These are phyloP conservation scores for Phytopythium delawarense DNA, from an alignment of 352 stramenopile species.

Conservation along the genomic window DNA sequence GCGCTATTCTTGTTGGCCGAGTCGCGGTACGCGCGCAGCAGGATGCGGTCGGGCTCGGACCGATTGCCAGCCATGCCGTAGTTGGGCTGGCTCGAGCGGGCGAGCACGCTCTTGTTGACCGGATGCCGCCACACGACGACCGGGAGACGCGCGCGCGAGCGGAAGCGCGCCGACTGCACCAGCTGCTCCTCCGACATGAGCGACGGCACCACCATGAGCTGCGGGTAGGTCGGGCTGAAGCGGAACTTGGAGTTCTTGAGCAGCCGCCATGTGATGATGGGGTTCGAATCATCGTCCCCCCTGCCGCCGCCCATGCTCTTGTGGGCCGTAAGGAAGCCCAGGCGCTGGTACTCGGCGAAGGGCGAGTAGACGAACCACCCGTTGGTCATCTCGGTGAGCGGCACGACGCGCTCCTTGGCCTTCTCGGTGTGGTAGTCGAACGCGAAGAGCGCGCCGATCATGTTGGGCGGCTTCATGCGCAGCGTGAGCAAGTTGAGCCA, in stretches of 20 bases:
- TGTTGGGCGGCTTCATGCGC: constrained; percentile 75
- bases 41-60: constrained; percentile 89
- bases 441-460: constrained; percentile 69
- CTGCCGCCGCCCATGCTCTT: constrained; percentile 26
- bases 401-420: constrained; percentile 27
- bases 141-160: constrained; percentile 89
- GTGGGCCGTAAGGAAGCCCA: constrained; percentile 65
- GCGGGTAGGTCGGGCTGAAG: constrained; percentile 94
- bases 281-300: constrained; percentile 14
- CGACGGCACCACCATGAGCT: constrained; percentile 92
- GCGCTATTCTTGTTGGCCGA: constrained; percentile 74
- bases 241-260: constrained; percentile 90
- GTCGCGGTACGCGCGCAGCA: constrained; percentile 85
- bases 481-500: constrained; percentile 78
- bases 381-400: constrained; percentile 53
- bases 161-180: constrained; percentile 86
- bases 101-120: constrained; percentile 92
- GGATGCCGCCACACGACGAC: constrained; percentile 92
- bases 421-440: constrained; percentile 83
- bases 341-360: constrained; percentile 75
- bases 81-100: constrained; percentile 93
- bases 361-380: constrained; percentile 83
- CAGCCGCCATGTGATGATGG: constrained; percentile 70
- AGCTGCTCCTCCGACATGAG: constrained; percentile 92
- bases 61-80: constrained; percentile 95